Evolutionary conservation across 176 grass and related monocot species (phyloP).

Genomic region (Rhipidocladum racemiflorum): DNA sequence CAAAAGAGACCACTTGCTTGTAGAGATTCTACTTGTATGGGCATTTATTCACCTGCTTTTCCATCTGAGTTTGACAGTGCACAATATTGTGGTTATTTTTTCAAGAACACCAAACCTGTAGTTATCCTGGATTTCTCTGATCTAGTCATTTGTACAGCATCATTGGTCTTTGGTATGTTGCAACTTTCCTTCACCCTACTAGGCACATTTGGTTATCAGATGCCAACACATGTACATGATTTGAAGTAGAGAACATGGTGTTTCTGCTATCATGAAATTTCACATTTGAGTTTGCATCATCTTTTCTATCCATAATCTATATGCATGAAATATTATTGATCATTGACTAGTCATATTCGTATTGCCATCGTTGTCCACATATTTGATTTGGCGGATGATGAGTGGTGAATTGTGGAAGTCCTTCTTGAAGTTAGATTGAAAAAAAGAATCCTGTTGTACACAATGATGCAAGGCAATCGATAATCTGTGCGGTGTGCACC

Average conservation of each 20-base stretch:
- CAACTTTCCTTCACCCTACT: background rate
- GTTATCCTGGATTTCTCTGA: background rate
- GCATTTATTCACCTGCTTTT: background rate
- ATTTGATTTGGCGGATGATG: background rate
- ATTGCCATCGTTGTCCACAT: background rate
- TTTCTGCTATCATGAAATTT: background rate
- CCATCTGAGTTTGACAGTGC: background rate
- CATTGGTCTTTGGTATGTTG: background rate
- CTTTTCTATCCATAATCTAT: background rate
- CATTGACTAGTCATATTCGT: background rate
- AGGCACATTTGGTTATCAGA: background rate
- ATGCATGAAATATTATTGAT: background rate
- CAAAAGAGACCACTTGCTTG: background rate
- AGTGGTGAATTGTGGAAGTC: conserved; percentile 2
- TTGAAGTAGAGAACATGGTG: background rate
- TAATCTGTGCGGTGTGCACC: background rate
- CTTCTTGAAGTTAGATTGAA: background rate
- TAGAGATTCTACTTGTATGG: background rate
- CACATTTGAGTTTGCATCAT: background rate
- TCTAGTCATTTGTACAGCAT: background rate
- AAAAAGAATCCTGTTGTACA: background rate
- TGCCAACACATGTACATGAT: background rate
- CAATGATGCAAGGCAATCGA: background rate
- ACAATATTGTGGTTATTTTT: background rate
- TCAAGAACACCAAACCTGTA: background rate